Base-by-base conservation (phyloP, 148 eudicot genomes). In the Drosera capensis region DNA sequence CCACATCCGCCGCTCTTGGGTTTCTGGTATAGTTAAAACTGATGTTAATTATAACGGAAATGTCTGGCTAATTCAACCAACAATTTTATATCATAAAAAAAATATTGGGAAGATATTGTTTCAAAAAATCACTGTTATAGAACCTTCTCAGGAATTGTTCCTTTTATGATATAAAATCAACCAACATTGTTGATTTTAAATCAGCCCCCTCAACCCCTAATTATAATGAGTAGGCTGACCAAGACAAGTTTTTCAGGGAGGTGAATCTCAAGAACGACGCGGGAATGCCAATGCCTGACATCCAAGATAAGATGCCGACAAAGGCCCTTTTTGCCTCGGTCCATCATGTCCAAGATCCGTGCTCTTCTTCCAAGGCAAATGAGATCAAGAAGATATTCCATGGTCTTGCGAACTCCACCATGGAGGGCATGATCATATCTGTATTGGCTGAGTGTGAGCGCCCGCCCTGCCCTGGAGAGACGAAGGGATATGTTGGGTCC, bases 231-330 rank as follows among this genome's bases (percentile, higher is more conserved):
- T 71, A 79, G 93, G 47, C 67, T 11, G 96, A 86, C 60, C 87
- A 82, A 0, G 96, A 94, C 1, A 86, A 73, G 46, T 86, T 86
- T 31, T 86, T 86, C 44, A 58, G 96, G 14, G 96, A 86, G 59
- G 39, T 21, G 8, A 67, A 71, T 68, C 25, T 86, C 40, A 79
- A 61, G 31, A 54, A 45, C 13, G 96, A 94, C 2, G 65, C 56
- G 13, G 58, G 76, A 1, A 86, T 86, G 88, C 80, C 81, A 6
- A 82, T 86, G 94, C 96, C 96, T 15, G 96, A 86, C 41, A 76
- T 86, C 14, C 57, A 43, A 7, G 96, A 86, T 39, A 86, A 79
- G 55, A 82, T 86, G 96, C 96, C 96, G 0, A 49, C 49, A 47
- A 73, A 94, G 75, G 76, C 96, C 46, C 82, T 86, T 59, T 54